These are phyloP conservation scores for Scheffersomyces stambukii DNA, from an alignment of 1,139 yeast genomes.

Conservation along the genomic window DNA sequence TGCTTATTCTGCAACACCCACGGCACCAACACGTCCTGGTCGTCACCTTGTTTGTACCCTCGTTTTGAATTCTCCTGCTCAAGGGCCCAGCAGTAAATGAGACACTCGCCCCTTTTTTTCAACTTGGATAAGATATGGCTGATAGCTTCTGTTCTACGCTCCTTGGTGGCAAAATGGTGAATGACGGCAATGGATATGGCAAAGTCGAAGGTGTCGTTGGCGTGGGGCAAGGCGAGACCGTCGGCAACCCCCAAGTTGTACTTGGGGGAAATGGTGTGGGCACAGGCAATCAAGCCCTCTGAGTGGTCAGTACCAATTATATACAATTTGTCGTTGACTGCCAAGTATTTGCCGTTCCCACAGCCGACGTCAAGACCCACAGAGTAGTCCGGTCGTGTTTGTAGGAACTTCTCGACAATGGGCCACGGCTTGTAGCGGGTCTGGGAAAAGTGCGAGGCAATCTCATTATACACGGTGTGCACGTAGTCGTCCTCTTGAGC, in stretches of 20 bases:
- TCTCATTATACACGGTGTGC: conserved; percentile 85
- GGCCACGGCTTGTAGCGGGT: conserved; percentile 99
- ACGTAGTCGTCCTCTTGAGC: conserved; percentile 73
- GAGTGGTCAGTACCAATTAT: conserved; percentile 85
- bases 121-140: conserved; percentile 60
- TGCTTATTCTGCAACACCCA: conserved; percentile 70
- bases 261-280: conserved; percentile 41
- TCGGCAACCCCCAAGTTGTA: conserved; percentile 62
- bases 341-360: conserved; percentile 91
- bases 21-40: conserved; percentile 91
- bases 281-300: conserved; percentile 71
- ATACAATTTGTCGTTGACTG: conserved; percentile 60
- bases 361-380: conserved; percentile 80
- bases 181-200: conserved; percentile 95
- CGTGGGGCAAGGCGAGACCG: conserved; percentile 70
- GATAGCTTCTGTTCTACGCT: conserved; percentile 74
- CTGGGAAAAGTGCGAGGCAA: conserved; percentile 88
- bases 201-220: conserved; percentile 62
- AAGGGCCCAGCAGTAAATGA: conserved; percentile 93
- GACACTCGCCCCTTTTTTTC: conserved; percentile 57
- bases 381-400: conserved; percentile 25
- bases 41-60: conserved; percentile 86
- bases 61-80: conserved; percentile 85
- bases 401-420: conserved; percentile 70
- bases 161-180: conserved; percentile 87